Evolutionary conservation across 176 grass and related monocot species (phyloP), one percentile per base, ranked within the genome.

Genomic region (Musa troglodytarum): DNA sequence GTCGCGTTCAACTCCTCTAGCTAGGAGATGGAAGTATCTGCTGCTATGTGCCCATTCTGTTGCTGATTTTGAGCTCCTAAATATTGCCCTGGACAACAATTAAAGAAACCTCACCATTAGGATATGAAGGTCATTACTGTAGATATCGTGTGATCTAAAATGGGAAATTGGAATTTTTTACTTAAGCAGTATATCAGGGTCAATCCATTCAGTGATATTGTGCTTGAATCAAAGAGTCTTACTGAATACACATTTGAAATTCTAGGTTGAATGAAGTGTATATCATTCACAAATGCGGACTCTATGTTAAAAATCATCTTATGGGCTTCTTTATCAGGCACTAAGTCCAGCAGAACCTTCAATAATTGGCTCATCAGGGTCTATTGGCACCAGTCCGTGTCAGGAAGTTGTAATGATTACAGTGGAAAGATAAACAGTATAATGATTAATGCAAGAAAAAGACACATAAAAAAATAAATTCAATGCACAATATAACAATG

Each of bases 1-100:
- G 69, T 98, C 95, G 11, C 52, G 87, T 75, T 93, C 90, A 69
- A 98, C 95, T 22, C 95, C 90, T 85, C 77, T 98, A 71, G 90
- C 82, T 34, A 94, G 84, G 15, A 99, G 75, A 82, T 86, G 84
- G 76, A 99, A 99, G 62, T 94, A 94, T 75, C 85, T 93, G 43
- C 86, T 94, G 69, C 73, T 85, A 56, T 89, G 81, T 25, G 81
- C 71, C 95, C 95, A 99, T 71, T 89, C 80, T 84, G 85, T 94
- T 77, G 95, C 90, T 56, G 88, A 93, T 83, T 89, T 87, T 65
- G 89, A 99, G 54, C 79, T 86, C 76, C 81, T 87, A 75, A 99
- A 93, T 76, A 94, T 65, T 73, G 83, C 86, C 76, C 90, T 99
- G 86, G 78, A n/a, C 19, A 83, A 81, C 65, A 73, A 69, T 12